These are phyloP conservation scores for Chlorella sp. DNA, from an alignment of 139 green algal genomes.

Conservation along the genomic window DNA sequence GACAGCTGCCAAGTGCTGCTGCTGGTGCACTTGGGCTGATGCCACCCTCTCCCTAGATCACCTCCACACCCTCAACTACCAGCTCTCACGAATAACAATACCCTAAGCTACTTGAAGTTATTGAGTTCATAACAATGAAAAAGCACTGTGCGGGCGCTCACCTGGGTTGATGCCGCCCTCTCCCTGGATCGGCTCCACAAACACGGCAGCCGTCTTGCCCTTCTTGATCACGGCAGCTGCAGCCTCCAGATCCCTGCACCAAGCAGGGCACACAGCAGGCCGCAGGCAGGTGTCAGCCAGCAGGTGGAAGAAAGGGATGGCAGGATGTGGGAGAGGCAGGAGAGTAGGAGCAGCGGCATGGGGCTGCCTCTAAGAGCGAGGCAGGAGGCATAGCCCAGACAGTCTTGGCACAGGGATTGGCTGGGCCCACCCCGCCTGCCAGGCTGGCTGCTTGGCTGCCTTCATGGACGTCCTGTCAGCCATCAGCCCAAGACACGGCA, in stretches of 20 bases:
- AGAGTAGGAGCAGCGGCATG: not conserved
- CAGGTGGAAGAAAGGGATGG: not conserved
- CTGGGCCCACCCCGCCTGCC: too few relatives aligned
- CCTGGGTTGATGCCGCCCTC: conserved; percentile 89
- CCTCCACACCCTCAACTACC: not conserved
- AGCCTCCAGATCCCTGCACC: conserved; percentile 77
- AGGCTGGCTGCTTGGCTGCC: too few relatives aligned
- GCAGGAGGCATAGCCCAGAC: too few relatives aligned
- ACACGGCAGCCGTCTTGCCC: conserved; percentile 91
- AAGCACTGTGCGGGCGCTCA: conserved; percentile 14
- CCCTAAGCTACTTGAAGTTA: too few relatives aligned
- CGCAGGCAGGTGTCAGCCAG: too few relatives aligned
- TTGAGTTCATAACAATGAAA: too few relatives aligned
- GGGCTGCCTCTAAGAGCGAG: too few relatives aligned
- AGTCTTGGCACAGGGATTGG: too few relatives aligned
- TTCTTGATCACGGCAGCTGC: conserved; percentile 55
- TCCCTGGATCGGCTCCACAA: conserved; percentile 97
- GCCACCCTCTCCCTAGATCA: not conserved
- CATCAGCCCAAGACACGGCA: too few relatives aligned
- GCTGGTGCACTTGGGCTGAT: not conserved
- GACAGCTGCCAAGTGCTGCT: not conserved
- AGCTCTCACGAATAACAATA: not conserved
- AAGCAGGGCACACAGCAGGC: too few relatives aligned
- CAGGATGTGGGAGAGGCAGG: not conserved
- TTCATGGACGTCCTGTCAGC: too few relatives aligned